phyloP scores from a whole-genome alignment of 108 stramenopile species.

The Parmales sp. region DNA sequence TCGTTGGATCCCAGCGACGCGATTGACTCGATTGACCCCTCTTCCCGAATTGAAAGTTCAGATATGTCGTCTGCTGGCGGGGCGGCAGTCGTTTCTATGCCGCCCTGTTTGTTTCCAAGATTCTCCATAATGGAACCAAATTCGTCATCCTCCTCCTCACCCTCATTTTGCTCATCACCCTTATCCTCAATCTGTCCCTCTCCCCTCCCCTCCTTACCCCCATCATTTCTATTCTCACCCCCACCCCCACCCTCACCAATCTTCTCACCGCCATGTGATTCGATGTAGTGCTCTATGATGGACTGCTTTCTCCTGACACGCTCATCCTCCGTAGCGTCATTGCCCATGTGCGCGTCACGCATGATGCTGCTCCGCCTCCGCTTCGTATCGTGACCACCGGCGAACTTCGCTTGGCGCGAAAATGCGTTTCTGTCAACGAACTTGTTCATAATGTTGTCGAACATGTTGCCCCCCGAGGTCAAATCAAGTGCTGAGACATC shows the following conservation, averaged over 20 bases:
- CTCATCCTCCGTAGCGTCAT: background rate
- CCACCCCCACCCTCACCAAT: too few relatives aligned
- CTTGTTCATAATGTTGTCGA: constrained; percentile 10
- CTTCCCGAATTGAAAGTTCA: too few relatives aligned
- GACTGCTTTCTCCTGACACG: background rate
- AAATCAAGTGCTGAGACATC: too few relatives aligned
- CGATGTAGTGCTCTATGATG: too few relatives aligned
- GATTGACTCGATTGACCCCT: too few relatives aligned
- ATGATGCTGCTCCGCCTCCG: background rate
- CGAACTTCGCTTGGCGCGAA: background rate
- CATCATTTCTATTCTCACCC: too few relatives aligned
- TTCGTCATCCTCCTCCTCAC: background rate
- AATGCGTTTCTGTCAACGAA: background rate
- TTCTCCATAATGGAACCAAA: background rate
- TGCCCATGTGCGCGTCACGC: background rate
- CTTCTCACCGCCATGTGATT: too few relatives aligned
- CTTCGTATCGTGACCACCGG: background rate
- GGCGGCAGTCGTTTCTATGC: too few relatives aligned
- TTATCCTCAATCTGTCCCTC: background rate
- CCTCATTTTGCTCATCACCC: background rate
- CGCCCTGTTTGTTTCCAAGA: too few relatives aligned
- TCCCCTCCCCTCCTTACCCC: background rate
- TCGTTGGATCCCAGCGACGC: too few relatives aligned
- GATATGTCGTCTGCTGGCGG: too few relatives aligned
- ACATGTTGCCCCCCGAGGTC: background rate